Base-by-base conservation (phyloP, 2,329 filamentous ascomycete genomes). In the Stemphylium beticola region DNA sequence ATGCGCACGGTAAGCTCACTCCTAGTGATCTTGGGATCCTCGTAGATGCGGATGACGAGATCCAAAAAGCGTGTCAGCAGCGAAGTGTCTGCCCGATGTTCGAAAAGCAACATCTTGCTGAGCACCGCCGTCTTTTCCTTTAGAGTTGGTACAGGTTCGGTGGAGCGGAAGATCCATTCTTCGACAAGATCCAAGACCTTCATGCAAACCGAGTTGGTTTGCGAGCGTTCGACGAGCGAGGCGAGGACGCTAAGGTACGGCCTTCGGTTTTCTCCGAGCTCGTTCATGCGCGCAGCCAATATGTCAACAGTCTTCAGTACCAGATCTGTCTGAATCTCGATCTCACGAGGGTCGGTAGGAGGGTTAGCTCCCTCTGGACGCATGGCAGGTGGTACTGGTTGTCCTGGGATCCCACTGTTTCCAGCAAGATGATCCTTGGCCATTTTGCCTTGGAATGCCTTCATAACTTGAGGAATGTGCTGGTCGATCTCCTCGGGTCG, bases 91-190 rank as follows among this genome's bases (percentile, higher is more conserved):
- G 84, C 79, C 34, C 95, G 85, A 53, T 91, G 87, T 76, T 99
- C 95, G 65, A 99, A 99, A 0, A 93, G 88, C 14, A 98, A 80
- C 95, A 99, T 99, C 78, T 99, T 99, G 68, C 96, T 93, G n/a
- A 99, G 79, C 1, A 99, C 95, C 1, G 96, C 96, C 0, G 93
- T 98, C 80, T 99, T 99, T 77, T 99, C 96, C 75, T 99, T 99
- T 1, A 99, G 83, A 0, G 95, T 99, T 0, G 95, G 95, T 83
- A 95, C 97, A 2, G 92, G 95, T 60, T 96, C 95, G 54, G 92
- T 93, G 0, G 92, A 95, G 62, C 92, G 86, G 80, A 99, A 99
- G 5, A 99, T 91, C 96, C 96, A 99, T 29, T 83, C 85, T 73
- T 98, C 93, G 4, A 97, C 93, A 85, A 99, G 93, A 45, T 89